Evolutionary conservation across 73 alveolate species (phyloP).

Genomic region (Stentor roeselii): DNA sequence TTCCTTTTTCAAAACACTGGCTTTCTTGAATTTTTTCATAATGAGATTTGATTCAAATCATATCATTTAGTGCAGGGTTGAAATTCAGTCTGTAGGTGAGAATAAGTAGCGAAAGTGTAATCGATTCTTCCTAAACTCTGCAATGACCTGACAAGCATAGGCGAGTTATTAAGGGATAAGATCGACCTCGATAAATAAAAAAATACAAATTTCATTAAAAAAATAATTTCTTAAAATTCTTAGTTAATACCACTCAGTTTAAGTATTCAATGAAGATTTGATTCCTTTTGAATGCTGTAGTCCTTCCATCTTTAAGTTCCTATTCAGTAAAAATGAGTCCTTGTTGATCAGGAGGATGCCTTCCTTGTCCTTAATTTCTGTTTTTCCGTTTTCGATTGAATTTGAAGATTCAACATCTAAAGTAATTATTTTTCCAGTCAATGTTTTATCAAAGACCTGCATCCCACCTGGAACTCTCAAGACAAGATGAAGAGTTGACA

Average conservation of each 20-base stretch:
- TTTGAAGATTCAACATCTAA: slow-evolving; percentile 1
- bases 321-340: not conserved
- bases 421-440: not conserved
- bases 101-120: too few relatives aligned
- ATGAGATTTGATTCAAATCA: too few relatives aligned
- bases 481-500: not conserved
- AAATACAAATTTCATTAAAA: too few relatives aligned
- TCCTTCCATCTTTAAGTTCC: slow-evolving; percentile 12
- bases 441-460: not conserved
- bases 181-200: too few relatives aligned
- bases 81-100: too few relatives aligned
- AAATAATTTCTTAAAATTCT: not conserved
- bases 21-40: too few relatives aligned
- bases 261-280: slow-evolving; percentile 24
- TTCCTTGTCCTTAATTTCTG: not conserved
- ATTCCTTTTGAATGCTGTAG: slow-evolving; percentile 23
- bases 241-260: not conserved
- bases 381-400: not conserved
- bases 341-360: slow-evolving; percentile 1
- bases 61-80: too few relatives aligned
- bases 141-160: too few relatives aligned
- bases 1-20: too few relatives aligned
- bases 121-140: too few relatives aligned
- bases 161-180: too few relatives aligned
- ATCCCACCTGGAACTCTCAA: not conserved